These are phyloP conservation scores for Coemansia sp. DNA, from an alignment of 192 early-diverging fungal species.

Conservation along the genomic window DNA sequence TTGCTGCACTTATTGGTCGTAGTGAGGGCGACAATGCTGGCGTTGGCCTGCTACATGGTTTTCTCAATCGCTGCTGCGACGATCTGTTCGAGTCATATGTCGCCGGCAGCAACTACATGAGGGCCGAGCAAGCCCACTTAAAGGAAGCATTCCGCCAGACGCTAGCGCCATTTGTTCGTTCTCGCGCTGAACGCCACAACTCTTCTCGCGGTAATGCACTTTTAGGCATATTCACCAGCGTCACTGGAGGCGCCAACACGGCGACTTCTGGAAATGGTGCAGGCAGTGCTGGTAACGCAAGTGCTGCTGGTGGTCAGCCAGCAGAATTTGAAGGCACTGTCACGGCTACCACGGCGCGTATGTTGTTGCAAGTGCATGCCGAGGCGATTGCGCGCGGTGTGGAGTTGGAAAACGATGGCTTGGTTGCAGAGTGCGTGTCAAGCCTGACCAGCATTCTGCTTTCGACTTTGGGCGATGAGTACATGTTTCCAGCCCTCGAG, in stretches of 20 bases:
- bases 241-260: slow-evolving; percentile 17
- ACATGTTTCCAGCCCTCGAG: slow-evolving; percentile 83
- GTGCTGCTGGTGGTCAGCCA: background rate
- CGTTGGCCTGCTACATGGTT: slow-evolving; percentile 62
- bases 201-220: slow-evolving; percentile 44
- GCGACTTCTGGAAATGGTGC: background rate
- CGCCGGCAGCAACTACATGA: slow-evolving; percentile 84
- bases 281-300: background rate
- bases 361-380: slow-evolving; percentile 68
- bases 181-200: slow-evolving; percentile 36
- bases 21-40: slow-evolving; percentile 50
- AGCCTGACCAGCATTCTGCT: slow-evolving; percentile 74
- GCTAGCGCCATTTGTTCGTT: slow-evolving; percentile 53
- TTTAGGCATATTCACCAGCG: slow-evolving; percentile 51
- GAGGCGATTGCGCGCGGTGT: slow-evolving; percentile 78
- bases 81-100: slow-evolving; percentile 96
- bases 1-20: slow-evolving; percentile 49
- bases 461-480: slow-evolving; percentile 77
- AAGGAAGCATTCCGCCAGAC: slow-evolving; percentile 62
- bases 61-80: slow-evolving; percentile 86
- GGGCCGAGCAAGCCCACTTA: slow-evolving; percentile 72
- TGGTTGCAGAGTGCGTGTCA: slow-evolving; percentile 65
- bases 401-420: slow-evolving; percentile 67
- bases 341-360: slow-evolving; percentile 24
- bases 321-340: slow-evolving; percentile 21